Evolutionary conservation across 164 flowering plant species (phyloP).

Genomic region (Pachysandra terminalis): DNA sequence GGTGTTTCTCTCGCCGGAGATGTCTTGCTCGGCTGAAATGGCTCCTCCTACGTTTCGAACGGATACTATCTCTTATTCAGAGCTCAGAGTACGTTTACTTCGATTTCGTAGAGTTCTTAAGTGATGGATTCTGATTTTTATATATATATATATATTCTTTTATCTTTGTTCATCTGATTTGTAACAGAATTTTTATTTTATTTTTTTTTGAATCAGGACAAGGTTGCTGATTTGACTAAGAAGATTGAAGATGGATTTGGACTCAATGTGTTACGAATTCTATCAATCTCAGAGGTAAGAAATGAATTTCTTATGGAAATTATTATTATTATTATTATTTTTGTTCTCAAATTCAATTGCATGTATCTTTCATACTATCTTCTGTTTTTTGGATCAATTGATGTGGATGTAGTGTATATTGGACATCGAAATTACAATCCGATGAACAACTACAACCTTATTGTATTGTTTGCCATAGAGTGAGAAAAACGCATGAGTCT

Average conservation of each 20-base stretch:
- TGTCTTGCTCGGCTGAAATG: constrained; percentile 27
- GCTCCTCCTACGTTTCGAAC: constrained; percentile 37
- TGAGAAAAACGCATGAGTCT: too few relatives aligned
- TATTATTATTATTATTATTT: not conserved
- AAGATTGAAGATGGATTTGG: constrained; percentile 88
- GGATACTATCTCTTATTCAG: constrained; percentile 52
- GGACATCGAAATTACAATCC: too few relatives aligned
- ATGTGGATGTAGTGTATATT: too few relatives aligned
- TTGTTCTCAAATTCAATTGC: not conserved
- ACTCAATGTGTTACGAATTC: constrained; percentile 74
- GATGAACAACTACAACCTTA: too few relatives aligned
- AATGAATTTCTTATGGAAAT: constrained; percentile 5
- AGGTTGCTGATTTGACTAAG: constrained; percentile 49
- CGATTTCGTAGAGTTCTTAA: not conserved
- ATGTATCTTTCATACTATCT: not conserved
- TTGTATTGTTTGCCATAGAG: too few relatives aligned
- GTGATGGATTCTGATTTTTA: not conserved
- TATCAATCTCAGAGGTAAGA: constrained; percentile 64
- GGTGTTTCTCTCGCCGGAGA: constrained; percentile 15
- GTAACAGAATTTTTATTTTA: not conserved
- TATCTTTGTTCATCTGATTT: not conserved
- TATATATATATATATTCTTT: not conserved
- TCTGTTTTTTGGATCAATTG: not conserved
- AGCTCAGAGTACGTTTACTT: constrained; percentile 40
- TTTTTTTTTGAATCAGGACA: constrained; percentile 39